Base-by-base conservation (phyloP, 1,284 basidiomycete species). In the Ganoderma lingzhi region DNA sequence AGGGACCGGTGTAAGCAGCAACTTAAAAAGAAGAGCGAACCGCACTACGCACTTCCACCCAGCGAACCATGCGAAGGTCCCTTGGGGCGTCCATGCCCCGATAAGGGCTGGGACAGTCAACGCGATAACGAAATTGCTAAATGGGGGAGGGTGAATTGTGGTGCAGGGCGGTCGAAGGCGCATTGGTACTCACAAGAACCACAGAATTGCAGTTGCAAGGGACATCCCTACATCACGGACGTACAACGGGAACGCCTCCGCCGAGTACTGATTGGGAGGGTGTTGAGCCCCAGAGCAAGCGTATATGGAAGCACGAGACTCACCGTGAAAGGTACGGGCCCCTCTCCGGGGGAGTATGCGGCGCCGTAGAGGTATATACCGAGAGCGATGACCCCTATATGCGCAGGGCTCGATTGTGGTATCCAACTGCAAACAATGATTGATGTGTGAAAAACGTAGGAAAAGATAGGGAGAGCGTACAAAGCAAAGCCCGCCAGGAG, bases 161-260 rank as follows among this genome's bases (percentile, higher is more conserved):
- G 58, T 19, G 30, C 17, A 23, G 15, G 17, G 15, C 48, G 19
- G 9, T 14, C 23, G 2, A 51, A 41, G 23, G 5, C 6, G 44
- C 39, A 30, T 12, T 23, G 41, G 8, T 2, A 58, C 67, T 64
- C 63, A 68, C 67, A 89, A 91, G 81, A 90, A 88, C 90, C 90
- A 92, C 2, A 84, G 82, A 15, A 86, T 82, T 1, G 89, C 84
- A 0, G 89, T 90, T 4, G 90, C 88, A 73, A 86, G 88, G 10
- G 85, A 86, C 92, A 92, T 93, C 59, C 93, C 93, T n/a, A 92
- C 80, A 70, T 92, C 90, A 79, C 93, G 89, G 60, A 92, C 85
- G 76, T 90, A 90, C 10, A 93, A 83, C 2, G 91, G 92, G 83
- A 89, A 93, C 17, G 89, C 91, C 78, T 90, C 91, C 19, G 91